Conservation (phyloP, 371 early-diverging fungal species). For the Quaeritorhiza haematococci region DNA sequence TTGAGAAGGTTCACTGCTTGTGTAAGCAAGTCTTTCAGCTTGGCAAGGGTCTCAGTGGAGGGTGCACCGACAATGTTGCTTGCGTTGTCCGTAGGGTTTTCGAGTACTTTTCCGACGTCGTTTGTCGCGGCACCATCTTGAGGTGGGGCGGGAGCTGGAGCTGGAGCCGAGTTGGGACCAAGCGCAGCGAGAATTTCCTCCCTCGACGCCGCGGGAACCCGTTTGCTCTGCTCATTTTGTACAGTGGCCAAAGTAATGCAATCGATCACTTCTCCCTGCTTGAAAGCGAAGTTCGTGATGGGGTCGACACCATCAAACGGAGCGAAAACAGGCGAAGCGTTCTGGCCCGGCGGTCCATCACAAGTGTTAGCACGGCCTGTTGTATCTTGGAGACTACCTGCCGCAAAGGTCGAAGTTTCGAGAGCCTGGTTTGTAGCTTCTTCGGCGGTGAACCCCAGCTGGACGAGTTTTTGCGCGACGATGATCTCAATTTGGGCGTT, state of each 20-base stretch:
- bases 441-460: constrained; percentile 8
- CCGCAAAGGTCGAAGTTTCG: constrained; percentile 13
- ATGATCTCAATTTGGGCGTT: constrained; percentile 8
- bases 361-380: constrained; percentile 6
- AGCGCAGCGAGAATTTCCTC: constrained; percentile 1
- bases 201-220: neutral
- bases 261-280: constrained; percentile 6
- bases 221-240: neutral
- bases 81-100: too few relatives aligned
- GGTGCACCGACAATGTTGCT: too few relatives aligned
- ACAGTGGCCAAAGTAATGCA: constrained; percentile 11
- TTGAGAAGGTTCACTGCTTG: too few relatives aligned
- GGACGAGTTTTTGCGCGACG: neutral
- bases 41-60: too few relatives aligned
- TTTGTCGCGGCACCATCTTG: too few relatives aligned
- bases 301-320: constrained; percentile 1
- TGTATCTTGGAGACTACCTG: neutral
- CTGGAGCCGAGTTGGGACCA: too few relatives aligned
- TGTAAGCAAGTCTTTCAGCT: too few relatives aligned
- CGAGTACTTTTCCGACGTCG: too few relatives aligned
- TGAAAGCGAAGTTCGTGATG: constrained; percentile 4
- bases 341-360: neutral
- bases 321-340: constrained; percentile 1
- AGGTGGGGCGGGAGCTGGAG: too few relatives aligned
- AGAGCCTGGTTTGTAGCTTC: constrained; percentile 10